These are phyloP conservation scores for Annona cherimola DNA, from an alignment of 164 flowering plant genomes.

Conservation along the genomic window DNA sequence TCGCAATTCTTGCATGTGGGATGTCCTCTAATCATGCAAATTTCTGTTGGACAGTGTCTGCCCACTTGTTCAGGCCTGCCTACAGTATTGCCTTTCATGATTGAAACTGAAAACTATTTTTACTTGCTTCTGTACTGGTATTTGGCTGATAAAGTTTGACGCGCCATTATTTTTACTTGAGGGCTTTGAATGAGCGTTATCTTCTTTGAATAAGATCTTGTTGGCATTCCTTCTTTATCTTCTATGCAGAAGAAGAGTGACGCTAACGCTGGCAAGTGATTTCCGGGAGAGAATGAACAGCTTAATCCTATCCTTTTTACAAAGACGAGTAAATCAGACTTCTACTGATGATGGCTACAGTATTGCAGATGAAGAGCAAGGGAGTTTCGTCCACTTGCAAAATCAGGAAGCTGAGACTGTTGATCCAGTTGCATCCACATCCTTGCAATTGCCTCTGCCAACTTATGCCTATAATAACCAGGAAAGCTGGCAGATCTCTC, in stretches of 20 bases:
- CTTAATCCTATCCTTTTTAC: constrained; percentile 33
- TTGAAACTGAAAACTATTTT: background rate
- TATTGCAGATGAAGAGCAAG: constrained; percentile 24
- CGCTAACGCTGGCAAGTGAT: constrained; percentile 59
- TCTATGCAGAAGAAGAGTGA: constrained; percentile 62
- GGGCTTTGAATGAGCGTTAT: background rate
- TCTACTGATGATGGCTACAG: constrained; percentile 4
- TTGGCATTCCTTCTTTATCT: background rate
- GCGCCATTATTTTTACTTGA: background rate
- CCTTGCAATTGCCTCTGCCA: constrained; percentile 26
- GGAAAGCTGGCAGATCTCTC: constrained; percentile 12
- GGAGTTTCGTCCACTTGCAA: constrained; percentile 13
- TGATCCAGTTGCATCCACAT: constrained; percentile 28
- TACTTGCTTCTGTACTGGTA: background rate
- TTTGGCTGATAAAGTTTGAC: background rate
- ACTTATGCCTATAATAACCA: constrained; percentile 18
- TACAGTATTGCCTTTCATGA: no score
- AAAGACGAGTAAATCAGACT: constrained; percentile 22
- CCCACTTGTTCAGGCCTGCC: no score
- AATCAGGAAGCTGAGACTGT: constrained; percentile 29
- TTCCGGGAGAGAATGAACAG: constrained; percentile 61
- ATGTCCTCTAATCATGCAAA: no score
- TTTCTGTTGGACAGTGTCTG: no score
- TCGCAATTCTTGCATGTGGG: no score
- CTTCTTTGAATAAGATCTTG: no score